These are phyloP conservation scores for Neoarthrinium moseri DNA, from an alignment of 2,329 filamentous ascomycete genomes.

Conservation along the genomic window DNA sequence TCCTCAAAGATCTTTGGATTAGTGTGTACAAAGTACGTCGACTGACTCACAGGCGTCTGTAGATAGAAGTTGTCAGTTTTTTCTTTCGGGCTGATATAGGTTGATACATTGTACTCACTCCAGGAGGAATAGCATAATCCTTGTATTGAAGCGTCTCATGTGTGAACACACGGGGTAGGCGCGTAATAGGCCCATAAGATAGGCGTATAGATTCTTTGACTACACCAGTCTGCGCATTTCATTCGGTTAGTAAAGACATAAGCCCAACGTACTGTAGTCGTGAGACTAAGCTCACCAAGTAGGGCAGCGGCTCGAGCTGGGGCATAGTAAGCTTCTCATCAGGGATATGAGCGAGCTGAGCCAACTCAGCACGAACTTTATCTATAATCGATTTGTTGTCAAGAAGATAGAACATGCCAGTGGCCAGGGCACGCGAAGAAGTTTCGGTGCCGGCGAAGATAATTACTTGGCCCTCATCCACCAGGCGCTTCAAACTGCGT, in stretches of 20 bases:
- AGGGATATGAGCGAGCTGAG: neutral
- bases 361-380: conserved; percentile 1
- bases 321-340: neutral
- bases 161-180: no score
- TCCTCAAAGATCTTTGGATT: neutral
- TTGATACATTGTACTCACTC: neutral
- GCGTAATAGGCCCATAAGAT: no score
- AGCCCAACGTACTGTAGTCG: no score
- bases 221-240: no score
- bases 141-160: neutral
- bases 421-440: neutral
- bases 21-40: neutral
- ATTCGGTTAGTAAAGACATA: no score
- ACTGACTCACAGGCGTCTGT: neutral
- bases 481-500: neutral
- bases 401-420: neutral
- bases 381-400: neutral
- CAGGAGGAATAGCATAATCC: neutral
- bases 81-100: neutral
- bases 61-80: neutral
- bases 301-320: neutral
- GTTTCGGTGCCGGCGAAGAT: conserved; percentile 5
- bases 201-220: no score
- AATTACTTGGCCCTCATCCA: neutral
- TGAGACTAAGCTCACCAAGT: neutral